These are phyloP conservation scores for Boletus barrowsii DNA, from an alignment of 768 basidiomycete species.

Conservation along the genomic window DNA sequence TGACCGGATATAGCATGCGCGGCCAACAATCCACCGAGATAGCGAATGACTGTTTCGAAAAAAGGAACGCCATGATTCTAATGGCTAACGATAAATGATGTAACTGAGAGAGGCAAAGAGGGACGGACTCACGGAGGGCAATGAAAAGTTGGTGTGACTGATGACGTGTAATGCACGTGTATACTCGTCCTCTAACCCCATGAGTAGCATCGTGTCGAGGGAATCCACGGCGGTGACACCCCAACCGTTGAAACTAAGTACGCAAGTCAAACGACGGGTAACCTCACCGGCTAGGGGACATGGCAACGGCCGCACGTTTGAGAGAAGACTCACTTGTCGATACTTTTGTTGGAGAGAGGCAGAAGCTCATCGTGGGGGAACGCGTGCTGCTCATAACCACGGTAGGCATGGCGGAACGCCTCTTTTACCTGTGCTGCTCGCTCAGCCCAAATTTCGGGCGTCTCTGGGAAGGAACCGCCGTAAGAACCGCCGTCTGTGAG, in stretches of 20 bases:
- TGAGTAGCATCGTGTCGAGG: conserved; percentile 80
- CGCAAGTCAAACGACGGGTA: not conserved
- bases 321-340: conserved; percentile 46
- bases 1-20: conserved; percentile 76
- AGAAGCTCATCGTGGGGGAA: conserved; percentile 60
- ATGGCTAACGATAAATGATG: not conserved
- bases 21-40: conserved; percentile 83
- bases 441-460: conserved; percentile 42
- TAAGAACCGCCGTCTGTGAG: not conserved
- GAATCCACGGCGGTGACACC: conserved; percentile 75
- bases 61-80: conserved; percentile 44
- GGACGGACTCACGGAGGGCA: conserved; percentile 36
- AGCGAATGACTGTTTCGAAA: conserved; percentile 85
- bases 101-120: too few species aligned
- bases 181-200: conserved; percentile 74
- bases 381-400: conserved; percentile 60
- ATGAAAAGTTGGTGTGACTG: conserved; percentile 44
- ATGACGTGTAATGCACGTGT: conserved; percentile 54
- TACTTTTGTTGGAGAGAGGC: conserved; percentile 45
- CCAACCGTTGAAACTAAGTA: conserved; percentile 73
- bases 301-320: too few species aligned
- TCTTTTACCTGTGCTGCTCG: conserved; percentile 55
- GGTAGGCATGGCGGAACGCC: conserved; percentile 66
- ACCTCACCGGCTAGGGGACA: not conserved
- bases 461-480: not conserved